phyloP scores from a whole-genome alignment of 2,329 filamentous ascomycete species.

The Chalara sp. region DNA sequence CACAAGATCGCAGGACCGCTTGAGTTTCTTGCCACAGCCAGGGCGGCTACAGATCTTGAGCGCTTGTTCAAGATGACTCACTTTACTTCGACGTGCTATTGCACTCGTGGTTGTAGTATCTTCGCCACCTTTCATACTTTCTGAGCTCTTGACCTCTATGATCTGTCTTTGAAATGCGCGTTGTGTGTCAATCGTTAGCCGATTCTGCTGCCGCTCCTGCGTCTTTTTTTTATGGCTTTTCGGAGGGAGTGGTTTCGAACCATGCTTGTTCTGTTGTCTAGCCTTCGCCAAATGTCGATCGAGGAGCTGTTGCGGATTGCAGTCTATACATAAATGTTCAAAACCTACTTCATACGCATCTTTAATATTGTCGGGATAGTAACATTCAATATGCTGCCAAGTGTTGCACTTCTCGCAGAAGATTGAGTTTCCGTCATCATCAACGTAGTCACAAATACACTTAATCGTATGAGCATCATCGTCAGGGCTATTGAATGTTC shows the following conservation, averaged over 20 bases:
- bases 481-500: no score
- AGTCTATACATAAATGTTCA: slow-evolving; percentile 84
- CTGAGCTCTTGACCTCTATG: no score
- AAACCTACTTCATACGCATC: slow-evolving; percentile 65
- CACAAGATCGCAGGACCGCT: no score
- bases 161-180: no score
- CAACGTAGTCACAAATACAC: slow-evolving; percentile 89
- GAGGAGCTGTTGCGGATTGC: slow-evolving; percentile 72
- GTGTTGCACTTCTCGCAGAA: slow-evolving; percentile 94
- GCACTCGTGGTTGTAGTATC: no score
- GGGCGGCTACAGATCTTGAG: no score
- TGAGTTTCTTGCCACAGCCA: no score
- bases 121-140: no score
- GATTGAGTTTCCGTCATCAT: slow-evolving; percentile 97
- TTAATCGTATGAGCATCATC: slow-evolving; percentile 92
- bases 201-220: no score
- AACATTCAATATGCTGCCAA: slow-evolving; percentile 98
- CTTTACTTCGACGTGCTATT: no score
- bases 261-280: slow-evolving; percentile 52
- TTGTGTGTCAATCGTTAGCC: no score
- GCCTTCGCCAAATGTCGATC: slow-evolving; percentile 67
- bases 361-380: slow-evolving; percentile 70
- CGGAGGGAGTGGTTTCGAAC: slow-evolving; percentile 60
- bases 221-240: slow-evolving; percentile 87
- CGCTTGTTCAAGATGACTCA: no score